A percentile compares a stretch with the other conserved stretches of the same genome.
Conservation (phyloP, 805 yeast species). For the Kodamaea kaohsiungensis region DNA sequence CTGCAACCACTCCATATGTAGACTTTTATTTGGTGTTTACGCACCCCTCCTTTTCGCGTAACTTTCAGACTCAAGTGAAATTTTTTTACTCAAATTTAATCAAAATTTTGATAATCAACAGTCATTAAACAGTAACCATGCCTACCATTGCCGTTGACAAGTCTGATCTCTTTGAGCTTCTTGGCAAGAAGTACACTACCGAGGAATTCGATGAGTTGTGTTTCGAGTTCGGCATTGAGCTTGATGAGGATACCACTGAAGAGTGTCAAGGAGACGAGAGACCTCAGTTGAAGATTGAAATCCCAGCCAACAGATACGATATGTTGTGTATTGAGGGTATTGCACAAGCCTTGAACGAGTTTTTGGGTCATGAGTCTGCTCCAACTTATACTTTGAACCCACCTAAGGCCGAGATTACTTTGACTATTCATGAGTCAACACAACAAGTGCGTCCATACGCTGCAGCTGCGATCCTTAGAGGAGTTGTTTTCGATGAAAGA, state of each 20-base stretch:
- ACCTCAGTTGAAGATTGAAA: slow-evolving; percentile 95
- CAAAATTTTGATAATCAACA: slow-evolving; percentile 12
- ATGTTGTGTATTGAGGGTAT: slow-evolving; percentile 98
- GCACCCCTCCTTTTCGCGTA: slow-evolving; percentile 4
- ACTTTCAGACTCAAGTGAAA: slow-evolving; percentile 5
- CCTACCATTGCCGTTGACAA: slow-evolving; percentile 97
- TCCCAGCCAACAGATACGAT: slow-evolving; percentile 98
- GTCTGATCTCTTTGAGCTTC: slow-evolving; percentile 80
- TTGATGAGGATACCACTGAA: slow-evolving; percentile 95
- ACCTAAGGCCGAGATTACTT: slow-evolving; percentile 57
- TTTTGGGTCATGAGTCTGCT: slow-evolving; percentile 64
- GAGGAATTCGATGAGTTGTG: slow-evolving; percentile 96
- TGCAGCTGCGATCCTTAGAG: slow-evolving; percentile 90
- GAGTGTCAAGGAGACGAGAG: slow-evolving; percentile 73
- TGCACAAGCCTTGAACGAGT: slow-evolving; percentile 91
- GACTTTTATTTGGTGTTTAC: neutral
- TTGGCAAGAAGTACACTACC: slow-evolving; percentile 64
- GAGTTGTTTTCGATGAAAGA: slow-evolving; percentile 77
- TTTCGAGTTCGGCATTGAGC: slow-evolving; percentile 95
- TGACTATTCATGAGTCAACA: slow-evolving; percentile 78
- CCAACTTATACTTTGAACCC: slow-evolving; percentile 70
- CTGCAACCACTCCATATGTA: too few species aligned
- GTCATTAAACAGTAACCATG: slow-evolving; percentile 46
- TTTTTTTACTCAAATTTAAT: slow-evolving; percentile 1
- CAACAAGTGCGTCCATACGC: slow-evolving; percentile 84